Percentiles rank a stretch among this genome's conserved stretches.
Conservation (phyloP, 2,329 filamentous ascomycete species). For the Cladophialophora chaetospira region DNA sequence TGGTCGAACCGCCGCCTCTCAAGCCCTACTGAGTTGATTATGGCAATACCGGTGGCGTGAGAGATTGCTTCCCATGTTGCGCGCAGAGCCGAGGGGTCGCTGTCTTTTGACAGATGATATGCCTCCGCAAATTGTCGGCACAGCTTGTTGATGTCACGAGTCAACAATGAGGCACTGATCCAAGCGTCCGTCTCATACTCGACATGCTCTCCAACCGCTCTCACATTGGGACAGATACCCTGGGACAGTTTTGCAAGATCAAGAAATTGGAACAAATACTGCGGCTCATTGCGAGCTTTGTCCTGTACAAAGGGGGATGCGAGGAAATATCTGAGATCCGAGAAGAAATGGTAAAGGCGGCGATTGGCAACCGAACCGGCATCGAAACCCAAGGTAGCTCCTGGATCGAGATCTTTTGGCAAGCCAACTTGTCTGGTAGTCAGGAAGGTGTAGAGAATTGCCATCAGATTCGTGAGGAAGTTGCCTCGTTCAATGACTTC, state of each 20-base stretch:
- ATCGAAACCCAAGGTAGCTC: conserved; percentile 87
- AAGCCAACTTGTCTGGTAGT: conserved; percentile 95
- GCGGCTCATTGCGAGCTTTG: conserved; percentile 75
- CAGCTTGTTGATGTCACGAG: conserved; percentile 89
- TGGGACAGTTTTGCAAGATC: conserved; percentile 96
- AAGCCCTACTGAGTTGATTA: conserved; percentile 84
- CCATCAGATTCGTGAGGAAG: conserved; percentile 91
- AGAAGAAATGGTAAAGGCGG: conserved; percentile 96
- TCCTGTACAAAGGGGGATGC: conserved; percentile 85
- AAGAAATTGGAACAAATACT: conserved; percentile 91
- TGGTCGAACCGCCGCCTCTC: conserved; percentile 83
- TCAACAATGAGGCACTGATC: conserved; percentile 94
- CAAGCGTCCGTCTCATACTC: conserved; percentile 98
- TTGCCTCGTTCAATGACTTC: conserved; percentile 95
- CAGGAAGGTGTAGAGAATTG: conserved; percentile 95
- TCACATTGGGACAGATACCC: conserved; percentile 90
- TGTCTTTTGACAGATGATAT: conserved; percentile 52
- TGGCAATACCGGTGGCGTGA: conserved; percentile 75
- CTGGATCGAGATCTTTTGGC: conserved; percentile 82
- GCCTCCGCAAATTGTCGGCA: conserved; percentile 87
- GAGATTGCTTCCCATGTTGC: conserved; percentile 62
- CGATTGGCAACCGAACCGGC: conserved; percentile 92
- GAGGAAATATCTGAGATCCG: conserved; percentile 89
- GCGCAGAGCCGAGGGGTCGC: conserved; percentile 15
- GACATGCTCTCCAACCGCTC: conserved; percentile 91